Evolutionary conservation across 805 yeast species (phyloP), one percentile per base, ranked within the genome.

Genomic region (Kodamaea hsintzibuensis): DNA sequence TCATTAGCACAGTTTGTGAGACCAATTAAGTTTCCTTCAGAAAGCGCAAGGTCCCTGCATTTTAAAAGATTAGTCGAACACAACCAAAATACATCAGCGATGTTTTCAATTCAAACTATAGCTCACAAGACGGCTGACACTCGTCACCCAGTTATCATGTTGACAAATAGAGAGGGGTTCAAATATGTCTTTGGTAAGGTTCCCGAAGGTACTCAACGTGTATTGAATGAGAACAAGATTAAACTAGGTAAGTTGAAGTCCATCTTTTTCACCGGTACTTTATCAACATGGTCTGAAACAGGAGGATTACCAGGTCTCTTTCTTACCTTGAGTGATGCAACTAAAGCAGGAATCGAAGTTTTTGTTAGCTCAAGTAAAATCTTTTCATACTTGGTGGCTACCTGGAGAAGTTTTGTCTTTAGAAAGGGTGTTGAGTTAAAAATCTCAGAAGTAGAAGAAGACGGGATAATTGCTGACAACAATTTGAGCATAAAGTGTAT

Each of bases 241-340:
- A 77, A 79, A 46, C 69, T 88, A 12, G 77, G 85, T 1, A 85
- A 82, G 57, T 68, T 90, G 33, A 77, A 81, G 47, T 82, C 84
- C 38, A 73, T 93, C 3, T 92, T 89, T 62, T 63, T 95, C 3
- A 85, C 97, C 0, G 99, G 99, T 2, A 74, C 73, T n/a, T 57
- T 89, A 9, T 57, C 65, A 17, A 69, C 80, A 51, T 93, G 97
- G 97, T 67, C 79, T 5, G 78, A 86, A n/a, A 72, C 91, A 1
- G 90, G 96, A n/a, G 99, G 99, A 0, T 69, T 93, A 6, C 98
- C 98, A 0, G 99, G 99, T 0, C 72, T 90, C 62, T 82, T 93
- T 48, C 72, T 93, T 49, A 90, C 98, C 0, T 76, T 88, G 12
- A 84, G 89, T 53, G 97, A 91, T 60, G 88, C 90, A 60, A 91